Conservation (phyloP, 768 basidiomycete genomes). For the Boletellus sp. region DNA sequence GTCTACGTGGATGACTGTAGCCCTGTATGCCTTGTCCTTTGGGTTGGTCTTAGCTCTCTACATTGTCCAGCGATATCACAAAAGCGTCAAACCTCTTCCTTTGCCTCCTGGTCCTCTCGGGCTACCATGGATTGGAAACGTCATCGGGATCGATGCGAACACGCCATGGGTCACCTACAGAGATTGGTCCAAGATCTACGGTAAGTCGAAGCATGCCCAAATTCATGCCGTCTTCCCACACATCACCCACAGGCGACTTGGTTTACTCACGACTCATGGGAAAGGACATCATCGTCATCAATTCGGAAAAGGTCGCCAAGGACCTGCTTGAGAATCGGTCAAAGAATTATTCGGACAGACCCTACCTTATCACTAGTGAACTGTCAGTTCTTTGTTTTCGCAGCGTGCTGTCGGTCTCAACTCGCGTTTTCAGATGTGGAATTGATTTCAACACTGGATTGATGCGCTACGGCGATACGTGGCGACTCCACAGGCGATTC, state of each 20-base stretch:
- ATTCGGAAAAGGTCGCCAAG: slow-evolving; percentile 3
- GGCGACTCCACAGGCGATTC: slow-evolving; percentile 26
- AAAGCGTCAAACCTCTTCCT: not conserved
- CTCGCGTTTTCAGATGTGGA: slow-evolving; percentile 6
- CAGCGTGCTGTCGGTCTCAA: too few species aligned
- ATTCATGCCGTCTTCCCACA: not conserved
- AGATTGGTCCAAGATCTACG: slow-evolving; percentile 3
- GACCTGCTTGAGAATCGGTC: slow-evolving; percentile 36
- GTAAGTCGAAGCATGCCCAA: not conserved
- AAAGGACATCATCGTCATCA: slow-evolving; percentile 6
- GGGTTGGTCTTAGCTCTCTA: too few species aligned
- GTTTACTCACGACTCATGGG: slow-evolving; percentile 1
- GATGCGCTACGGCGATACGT: slow-evolving; percentile 26
- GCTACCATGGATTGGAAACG: not conserved
- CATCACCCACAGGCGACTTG: slow-evolving; percentile 1
- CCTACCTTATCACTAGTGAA: slow-evolving; percentile 22
- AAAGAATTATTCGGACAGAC: slow-evolving; percentile 46
- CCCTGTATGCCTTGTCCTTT: too few species aligned
- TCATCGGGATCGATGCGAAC: not conserved
- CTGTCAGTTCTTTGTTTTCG: slow-evolving; percentile 1
- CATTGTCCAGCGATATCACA: not conserved
- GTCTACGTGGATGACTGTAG: too few species aligned
- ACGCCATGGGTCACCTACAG: slow-evolving; percentile 2
- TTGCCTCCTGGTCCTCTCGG: not conserved
- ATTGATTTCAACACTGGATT: slow-evolving; percentile 13